These are phyloP conservation scores for Dryas octopetala DNA, from an alignment of 306 rosid genomes.

Conservation along the genomic window DNA sequence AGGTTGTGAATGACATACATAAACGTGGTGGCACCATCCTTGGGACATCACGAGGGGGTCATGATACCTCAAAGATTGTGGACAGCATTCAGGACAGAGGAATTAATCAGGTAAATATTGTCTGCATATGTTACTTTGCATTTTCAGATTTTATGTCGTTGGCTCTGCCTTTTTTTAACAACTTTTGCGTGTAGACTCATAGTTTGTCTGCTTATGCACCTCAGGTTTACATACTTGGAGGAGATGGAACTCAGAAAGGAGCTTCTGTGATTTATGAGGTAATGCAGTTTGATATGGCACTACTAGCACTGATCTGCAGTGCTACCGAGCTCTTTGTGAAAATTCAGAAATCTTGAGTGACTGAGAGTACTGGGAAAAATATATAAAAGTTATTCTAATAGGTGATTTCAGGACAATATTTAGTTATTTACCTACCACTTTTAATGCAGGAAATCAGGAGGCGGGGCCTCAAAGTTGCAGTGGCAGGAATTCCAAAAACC, in stretches of 20 bases:
- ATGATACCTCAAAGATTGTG: constrained; percentile 50
- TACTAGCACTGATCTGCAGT: not conserved
- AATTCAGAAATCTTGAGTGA: not conserved
- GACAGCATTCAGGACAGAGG: constrained; percentile 58
- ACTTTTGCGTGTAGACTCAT: not conserved
- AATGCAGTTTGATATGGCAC: constrained; percentile 8
- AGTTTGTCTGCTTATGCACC: not conserved
- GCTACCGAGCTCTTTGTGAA: not conserved
- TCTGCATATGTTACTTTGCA: not conserved
- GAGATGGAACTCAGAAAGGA: constrained; percentile 60
- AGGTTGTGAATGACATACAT: constrained; percentile 51
- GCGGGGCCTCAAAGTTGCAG: constrained; percentile 55
- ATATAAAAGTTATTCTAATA: not conserved
- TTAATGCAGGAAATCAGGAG: constrained; percentile 48
- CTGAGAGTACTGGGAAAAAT: not conserved
- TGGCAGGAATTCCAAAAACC: constrained; percentile 65
- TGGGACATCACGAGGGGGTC: constrained; percentile 57
- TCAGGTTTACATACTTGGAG: constrained; percentile 52
- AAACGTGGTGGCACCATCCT: constrained; percentile 67
- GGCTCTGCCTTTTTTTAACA: not conserved
- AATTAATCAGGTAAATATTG: constrained; percentile 45
- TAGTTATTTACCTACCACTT: not conserved
- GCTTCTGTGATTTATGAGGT: constrained; percentile 53
- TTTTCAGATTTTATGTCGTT: not conserved
- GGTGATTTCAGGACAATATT: not conserved